A percentile compares a stretch with the other conserved stretches of the same genome.
These are phyloP conservation scores for Cercospora sp. DNA, from an alignment of 2,329 filamentous ascomycete species.

Conservation along the genomic window DNA sequence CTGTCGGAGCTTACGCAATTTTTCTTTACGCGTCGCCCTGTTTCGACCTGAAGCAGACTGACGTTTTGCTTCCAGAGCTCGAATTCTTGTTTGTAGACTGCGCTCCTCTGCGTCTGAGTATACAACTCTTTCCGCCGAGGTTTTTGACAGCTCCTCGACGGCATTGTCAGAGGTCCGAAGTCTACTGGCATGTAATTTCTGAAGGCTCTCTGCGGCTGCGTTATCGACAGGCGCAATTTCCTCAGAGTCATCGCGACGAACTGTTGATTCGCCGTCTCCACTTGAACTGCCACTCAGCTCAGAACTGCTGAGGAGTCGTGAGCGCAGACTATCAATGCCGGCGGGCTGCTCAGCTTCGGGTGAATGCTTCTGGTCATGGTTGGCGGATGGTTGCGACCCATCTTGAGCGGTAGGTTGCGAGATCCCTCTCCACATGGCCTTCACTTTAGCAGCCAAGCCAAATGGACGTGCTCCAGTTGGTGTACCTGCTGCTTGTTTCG, in stretches of 20 bases:
- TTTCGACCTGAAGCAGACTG: background rate
- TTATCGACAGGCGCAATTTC: background rate
- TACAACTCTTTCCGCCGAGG: background rate
- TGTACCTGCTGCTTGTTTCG: conserved; percentile 5
- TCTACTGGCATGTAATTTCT: background rate
- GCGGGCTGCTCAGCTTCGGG: background rate
- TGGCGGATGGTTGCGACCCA: background rate
- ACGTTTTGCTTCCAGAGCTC: background rate
- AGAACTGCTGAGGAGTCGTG: background rate
- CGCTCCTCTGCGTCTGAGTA: background rate
- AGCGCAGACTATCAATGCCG: background rate
- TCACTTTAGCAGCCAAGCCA: conserved; percentile 1
- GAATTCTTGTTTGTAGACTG: background rate
- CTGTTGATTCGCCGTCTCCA: background rate
- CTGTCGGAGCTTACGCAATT: background rate
- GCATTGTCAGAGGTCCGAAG: background rate
- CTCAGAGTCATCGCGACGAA: background rate
- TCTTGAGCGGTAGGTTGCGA: background rate
- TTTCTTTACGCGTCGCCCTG: background rate
- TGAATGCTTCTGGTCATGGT: background rate
- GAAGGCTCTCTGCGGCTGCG: background rate
- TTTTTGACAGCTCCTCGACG: background rate
- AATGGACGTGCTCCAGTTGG: conserved; percentile 1
- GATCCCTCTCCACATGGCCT: background rate
- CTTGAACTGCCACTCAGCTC: background rate